A percentile compares a stretch with the other conserved stretches of the same genome.
Evolutionary conservation across 805 yeast genomes (phyloP).

Genomic region (Priceomyces melissophilus): DNA sequence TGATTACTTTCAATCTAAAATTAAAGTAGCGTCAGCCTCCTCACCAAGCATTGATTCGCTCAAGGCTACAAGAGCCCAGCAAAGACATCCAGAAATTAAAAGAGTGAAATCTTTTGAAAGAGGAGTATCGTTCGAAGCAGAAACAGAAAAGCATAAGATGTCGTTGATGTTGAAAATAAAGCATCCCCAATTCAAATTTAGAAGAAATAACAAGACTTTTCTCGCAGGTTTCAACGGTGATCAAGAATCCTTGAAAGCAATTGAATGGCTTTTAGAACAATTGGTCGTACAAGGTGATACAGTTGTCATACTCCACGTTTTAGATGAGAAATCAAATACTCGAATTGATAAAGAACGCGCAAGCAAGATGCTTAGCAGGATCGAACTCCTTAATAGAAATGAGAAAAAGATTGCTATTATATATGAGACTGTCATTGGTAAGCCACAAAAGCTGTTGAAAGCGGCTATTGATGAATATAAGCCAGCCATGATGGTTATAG

Average conservation of each 20-base stretch:
- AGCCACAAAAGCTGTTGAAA: conserved; percentile 36
- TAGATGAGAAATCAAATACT: conserved; percentile 31
- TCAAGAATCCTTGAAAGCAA: conserved; percentile 35
- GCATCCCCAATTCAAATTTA: conserved; percentile 41
- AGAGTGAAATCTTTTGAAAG: conserved; percentile 26
- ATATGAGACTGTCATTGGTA: conserved; percentile 40
- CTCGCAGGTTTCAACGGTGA: conserved; percentile 39
- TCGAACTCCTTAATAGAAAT: conserved; percentile 34
- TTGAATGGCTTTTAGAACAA: conserved; percentile 44
- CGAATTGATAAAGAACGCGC: conserved; percentile 29
- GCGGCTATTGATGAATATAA: conserved; percentile 39
- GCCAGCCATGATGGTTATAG: conserved; percentile 46
- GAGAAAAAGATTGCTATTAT: conserved; percentile 35
- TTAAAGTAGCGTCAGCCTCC: conserved; percentile 8
- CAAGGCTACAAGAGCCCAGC: conserved; percentile 6
- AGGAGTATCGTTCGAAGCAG: conserved; percentile 42
- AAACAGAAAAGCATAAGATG: conserved; percentile 26
- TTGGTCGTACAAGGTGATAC: conserved; percentile 44
- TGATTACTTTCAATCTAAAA: conserved; percentile 10
- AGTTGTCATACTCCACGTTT: conserved; percentile 37
- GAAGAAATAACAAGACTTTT: conserved; percentile 42
- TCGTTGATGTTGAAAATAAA: conserved; percentile 39
- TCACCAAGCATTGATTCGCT: conserved; percentile 8
- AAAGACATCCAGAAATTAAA: conserved; percentile 10
- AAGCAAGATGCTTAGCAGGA: conserved; percentile 22